Conservation (phyloP, 495 filamentous ascomycete genomes). For the Penicillium angulare region DNA sequence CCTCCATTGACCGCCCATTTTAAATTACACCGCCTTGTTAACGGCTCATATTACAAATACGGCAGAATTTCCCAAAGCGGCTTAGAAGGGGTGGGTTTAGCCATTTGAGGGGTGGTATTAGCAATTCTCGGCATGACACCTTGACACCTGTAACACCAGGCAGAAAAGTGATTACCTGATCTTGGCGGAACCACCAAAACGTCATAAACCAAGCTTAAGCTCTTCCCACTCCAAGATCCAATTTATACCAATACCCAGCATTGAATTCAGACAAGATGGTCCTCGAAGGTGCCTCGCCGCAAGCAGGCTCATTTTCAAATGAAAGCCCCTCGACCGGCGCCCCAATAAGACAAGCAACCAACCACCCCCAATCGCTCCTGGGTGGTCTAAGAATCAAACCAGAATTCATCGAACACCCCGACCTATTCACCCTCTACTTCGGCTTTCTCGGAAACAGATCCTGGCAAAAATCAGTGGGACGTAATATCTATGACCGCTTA, state of each 20-base stretch:
- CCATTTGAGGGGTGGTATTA: too few species aligned
- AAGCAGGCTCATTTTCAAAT: slow-evolving; percentile 8
- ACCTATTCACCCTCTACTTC: slow-evolving; percentile 27
- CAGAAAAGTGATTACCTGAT: background rate
- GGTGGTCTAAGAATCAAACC: slow-evolving; percentile 6
- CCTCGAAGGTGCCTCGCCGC: slow-evolving; percentile 21
- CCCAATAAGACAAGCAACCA: background rate
- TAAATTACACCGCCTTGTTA: too few species aligned
- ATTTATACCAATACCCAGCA: background rate
- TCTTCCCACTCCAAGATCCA: too few species aligned
- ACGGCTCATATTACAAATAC: too few species aligned
- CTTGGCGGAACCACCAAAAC: background rate
- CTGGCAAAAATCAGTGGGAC: background rate
- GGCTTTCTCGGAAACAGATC: slow-evolving; percentile 26
- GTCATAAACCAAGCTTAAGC: background rate
- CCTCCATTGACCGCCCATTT: too few species aligned
- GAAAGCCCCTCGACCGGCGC: slow-evolving; percentile 4
- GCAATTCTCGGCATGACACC: too few species aligned
- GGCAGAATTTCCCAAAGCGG: too few species aligned
- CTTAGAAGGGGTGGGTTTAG: too few species aligned
- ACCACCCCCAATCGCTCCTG: slow-evolving; percentile 7
- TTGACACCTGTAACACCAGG: too few species aligned
- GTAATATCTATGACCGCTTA: slow-evolving; percentile 6
- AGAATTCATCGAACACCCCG: slow-evolving; percentile 21
- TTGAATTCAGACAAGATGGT: slow-evolving; percentile 26